Percentiles rank a stretch among this genome's conserved stretches.
Evolutionary conservation across 352 stramenopile species (phyloP).

Genomic region (Pythium aphanidermatum): DNA sequence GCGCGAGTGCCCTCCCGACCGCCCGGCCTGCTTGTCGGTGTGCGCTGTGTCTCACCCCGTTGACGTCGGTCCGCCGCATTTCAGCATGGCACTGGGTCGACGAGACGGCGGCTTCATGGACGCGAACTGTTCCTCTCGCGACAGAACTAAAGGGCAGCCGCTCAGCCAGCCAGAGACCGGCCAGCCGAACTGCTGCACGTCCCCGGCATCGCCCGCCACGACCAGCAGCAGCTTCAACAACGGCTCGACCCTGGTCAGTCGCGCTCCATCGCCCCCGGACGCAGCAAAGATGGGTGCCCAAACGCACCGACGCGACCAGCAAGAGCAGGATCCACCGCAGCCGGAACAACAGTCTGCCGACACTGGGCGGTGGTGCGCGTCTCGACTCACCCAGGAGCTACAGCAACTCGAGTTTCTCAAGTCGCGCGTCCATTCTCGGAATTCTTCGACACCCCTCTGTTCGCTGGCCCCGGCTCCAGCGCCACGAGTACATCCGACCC

Average conservation of each 20-base stretch:
- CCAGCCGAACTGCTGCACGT: no score
- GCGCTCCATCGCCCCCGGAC: no score
- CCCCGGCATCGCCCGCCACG: no score
- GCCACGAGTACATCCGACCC: constrained; percentile 2
- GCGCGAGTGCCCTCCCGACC: constrained; percentile 7
- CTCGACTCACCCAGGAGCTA: constrained; percentile 3
- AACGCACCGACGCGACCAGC: constrained; percentile 1
- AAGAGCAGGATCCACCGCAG: constrained; percentile 1
- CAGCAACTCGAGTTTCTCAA: constrained; percentile 4
- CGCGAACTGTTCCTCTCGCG: background rate
- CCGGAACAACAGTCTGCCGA: background rate
- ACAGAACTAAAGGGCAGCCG: background rate
- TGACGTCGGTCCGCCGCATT: constrained; percentile 5
- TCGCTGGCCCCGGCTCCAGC: background rate
- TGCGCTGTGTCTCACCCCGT: constrained; percentile 14
- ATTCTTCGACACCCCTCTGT: background rate
- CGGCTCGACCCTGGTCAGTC: no score
- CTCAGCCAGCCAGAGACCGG: background rate
- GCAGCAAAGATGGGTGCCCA: constrained; percentile 8
- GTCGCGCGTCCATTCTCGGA: background rate
- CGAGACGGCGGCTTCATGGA: constrained; percentile 2
- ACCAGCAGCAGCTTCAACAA: no score
- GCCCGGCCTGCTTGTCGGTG: no score
- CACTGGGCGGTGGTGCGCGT: background rate
- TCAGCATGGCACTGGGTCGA: background rate